phyloP scores from a whole-genome alignment of 169 alveolate species.

The Neospora caninum region DNA sequence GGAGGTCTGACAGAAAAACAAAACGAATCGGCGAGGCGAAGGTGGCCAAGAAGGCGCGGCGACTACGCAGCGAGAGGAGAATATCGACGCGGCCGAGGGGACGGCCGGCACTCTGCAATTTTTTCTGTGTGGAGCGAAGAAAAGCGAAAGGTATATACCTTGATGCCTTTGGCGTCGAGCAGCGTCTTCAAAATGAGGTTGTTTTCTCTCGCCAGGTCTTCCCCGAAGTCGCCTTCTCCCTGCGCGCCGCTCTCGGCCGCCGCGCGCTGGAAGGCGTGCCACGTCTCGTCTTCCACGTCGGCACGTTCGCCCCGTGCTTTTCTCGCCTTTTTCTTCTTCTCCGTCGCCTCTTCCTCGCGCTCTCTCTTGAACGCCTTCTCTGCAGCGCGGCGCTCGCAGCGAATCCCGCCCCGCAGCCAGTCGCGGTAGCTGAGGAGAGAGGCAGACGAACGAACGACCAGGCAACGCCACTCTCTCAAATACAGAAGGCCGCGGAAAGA shows the following conservation, averaged over 20 bases:
- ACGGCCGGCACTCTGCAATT: too few relatives aligned
- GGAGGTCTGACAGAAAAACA: not conserved
- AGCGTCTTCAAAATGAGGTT: constrained; percentile 17
- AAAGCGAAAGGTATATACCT: too few relatives aligned
- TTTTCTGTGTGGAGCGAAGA: too few relatives aligned
- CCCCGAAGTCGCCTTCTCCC: not conserved
- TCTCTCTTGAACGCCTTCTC: not conserved
- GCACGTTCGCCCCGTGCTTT: not conserved
- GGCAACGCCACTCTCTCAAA: not conserved
- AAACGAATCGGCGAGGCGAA: not conserved
- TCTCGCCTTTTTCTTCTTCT: not conserved
- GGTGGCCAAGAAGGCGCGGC: not conserved
- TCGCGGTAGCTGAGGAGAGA: not conserved
- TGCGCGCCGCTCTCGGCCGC: not conserved
- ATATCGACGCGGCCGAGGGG: too few relatives aligned
- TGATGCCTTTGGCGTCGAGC: constrained; percentile 26
- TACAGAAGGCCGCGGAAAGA: not conserved
- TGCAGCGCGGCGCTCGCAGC: not conserved
- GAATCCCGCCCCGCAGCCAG: not conserved
- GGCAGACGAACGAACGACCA: not conserved
- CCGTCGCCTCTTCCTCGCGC: not conserved
- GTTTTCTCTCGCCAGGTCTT: not conserved
- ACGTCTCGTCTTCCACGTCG: constrained; percentile 3
- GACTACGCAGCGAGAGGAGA: too few relatives aligned
- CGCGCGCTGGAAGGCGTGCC: not conserved